Evolutionary conservation across 2,329 filamentous ascomycete genomes (phyloP).

Genomic region (Botryotinia narcissicola): DNA sequence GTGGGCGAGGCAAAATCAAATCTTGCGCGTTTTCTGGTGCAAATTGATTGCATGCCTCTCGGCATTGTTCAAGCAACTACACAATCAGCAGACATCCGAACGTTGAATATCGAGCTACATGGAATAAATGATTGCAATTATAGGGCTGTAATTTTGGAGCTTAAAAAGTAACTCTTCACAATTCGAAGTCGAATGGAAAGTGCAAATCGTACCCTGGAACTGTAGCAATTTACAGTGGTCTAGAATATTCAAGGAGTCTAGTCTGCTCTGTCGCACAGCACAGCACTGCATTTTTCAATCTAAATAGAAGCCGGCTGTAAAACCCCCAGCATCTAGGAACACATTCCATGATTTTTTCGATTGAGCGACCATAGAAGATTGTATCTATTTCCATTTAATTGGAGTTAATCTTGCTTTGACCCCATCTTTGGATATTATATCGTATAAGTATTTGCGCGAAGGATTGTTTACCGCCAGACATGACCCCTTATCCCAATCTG

Average conservation of each 20-base stretch:
- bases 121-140: background rate
- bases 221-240: background rate
- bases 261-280: background rate
- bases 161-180: background rate
- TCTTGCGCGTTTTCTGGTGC: background rate
- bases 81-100: background rate
- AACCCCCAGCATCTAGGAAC: background rate
- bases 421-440: background rate
- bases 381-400: background rate
- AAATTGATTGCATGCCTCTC: background rate
- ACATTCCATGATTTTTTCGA: background rate
- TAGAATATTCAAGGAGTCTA: background rate
- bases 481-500: background rate
- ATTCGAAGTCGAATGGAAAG: background rate
- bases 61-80: background rate
- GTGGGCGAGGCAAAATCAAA: background rate
- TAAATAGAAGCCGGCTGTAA: background rate
- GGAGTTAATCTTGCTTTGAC: background rate
- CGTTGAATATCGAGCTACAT: background rate
- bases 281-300: background rate
- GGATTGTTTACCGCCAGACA: background rate
- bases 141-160: background rate
- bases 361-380: background rate
- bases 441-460: background rate
- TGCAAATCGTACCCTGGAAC: background rate